Conservation (phyloP, 2,329 filamentous ascomycete genomes). For the Sporothrix variecibatus region DNA sequence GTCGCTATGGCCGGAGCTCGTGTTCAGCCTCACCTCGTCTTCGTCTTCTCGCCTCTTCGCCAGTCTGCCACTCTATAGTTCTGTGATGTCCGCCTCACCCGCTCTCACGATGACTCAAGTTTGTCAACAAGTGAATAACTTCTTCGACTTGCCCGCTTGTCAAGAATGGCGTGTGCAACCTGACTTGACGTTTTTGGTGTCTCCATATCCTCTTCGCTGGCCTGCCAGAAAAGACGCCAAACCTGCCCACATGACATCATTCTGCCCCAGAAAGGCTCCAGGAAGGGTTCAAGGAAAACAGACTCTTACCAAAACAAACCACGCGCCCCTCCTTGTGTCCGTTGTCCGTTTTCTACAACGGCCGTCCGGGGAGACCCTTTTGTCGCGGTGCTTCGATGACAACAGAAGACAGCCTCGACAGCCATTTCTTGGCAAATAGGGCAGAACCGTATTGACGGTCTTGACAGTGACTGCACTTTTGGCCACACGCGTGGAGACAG, state of each 20-base stretch:
- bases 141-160: neutral
- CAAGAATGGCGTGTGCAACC: neutral
- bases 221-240: slow-evolving; percentile 2
- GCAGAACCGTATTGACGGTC: neutral
- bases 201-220: neutral
- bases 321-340: neutral
- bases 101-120: neutral
- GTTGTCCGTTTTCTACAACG: neutral
- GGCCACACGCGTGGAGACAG: neutral
- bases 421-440: neutral
- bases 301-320: neutral
- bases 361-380: neutral
- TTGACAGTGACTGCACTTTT: neutral
- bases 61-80: too few relatives aligned
- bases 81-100: neutral
- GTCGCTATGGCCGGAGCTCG: neutral
- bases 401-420: neutral
- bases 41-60: neutral
- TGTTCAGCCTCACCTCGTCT: neutral
- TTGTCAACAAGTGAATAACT: neutral
- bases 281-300: neutral
- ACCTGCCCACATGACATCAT: slow-evolving; percentile 16
- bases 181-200: neutral
- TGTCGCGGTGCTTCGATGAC: neutral
- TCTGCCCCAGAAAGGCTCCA: neutral